Evolutionary conservation across 257 asterid species (phyloP).

Genomic region (Orobanche coerulescens): DNA sequence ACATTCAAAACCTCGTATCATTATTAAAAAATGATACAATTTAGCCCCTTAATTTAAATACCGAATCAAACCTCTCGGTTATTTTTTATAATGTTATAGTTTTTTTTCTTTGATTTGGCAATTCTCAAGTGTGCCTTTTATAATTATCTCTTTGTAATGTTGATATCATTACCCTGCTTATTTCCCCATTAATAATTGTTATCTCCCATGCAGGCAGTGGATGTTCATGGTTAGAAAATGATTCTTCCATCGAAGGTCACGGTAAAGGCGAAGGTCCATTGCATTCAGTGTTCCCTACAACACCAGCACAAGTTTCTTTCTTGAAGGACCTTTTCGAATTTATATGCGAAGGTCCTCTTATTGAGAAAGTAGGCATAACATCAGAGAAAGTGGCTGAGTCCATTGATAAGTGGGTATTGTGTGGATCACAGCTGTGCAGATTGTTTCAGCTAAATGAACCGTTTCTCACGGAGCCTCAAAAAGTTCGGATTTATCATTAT

Average conservation of each 20-base stretch:
- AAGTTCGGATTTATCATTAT: slow-evolving; percentile 77
- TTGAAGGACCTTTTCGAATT: slow-evolving; percentile 68
- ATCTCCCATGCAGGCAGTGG: slow-evolving; percentile 40
- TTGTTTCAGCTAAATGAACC: slow-evolving; percentile 71
- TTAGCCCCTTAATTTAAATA: too few relatives aligned
- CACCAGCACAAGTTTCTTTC: slow-evolving; percentile 51
- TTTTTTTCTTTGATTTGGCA: too few relatives aligned
- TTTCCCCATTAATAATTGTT: slow-evolving; percentile 2
- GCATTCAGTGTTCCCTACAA: slow-evolving; percentile 33
- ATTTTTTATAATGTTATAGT: too few relatives aligned
- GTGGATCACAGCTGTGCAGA: slow-evolving; percentile 76
- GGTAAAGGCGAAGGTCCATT: slow-evolving; percentile 37
- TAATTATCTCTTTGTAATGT: too few relatives aligned
- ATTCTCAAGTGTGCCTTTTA: too few relatives aligned
- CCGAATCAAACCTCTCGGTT: too few relatives aligned
- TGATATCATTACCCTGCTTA: neutral
- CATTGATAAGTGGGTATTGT: slow-evolving; percentile 77
- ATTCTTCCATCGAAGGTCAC: slow-evolving; percentile 23
- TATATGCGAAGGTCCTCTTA: slow-evolving; percentile 75
- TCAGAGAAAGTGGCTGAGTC: slow-evolving; percentile 73
- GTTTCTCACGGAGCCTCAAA: slow-evolving; percentile 66
- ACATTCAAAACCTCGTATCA: too few relatives aligned
- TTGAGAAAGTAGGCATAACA: slow-evolving; percentile 52
- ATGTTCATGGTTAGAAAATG: slow-evolving; percentile 52
- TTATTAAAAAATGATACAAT: too few relatives aligned